phyloP scores from a whole-genome alignment of 768 basidiomycete species.

The Atractiella rhizophila region DNA sequence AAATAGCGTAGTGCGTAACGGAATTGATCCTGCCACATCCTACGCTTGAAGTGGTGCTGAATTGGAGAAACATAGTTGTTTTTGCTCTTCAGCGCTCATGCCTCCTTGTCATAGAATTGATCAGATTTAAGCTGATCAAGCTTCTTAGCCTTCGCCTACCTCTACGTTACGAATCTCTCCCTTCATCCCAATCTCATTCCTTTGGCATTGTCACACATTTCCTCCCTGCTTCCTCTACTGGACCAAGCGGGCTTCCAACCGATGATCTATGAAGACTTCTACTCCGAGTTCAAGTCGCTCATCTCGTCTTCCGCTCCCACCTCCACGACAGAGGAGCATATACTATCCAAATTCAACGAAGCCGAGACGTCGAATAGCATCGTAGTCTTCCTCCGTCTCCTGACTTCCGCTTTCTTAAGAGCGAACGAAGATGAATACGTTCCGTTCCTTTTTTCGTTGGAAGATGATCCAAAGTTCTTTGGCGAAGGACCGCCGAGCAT shows the following conservation, averaged over 20 bases:
- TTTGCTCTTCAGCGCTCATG: no score
- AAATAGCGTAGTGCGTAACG: no score
- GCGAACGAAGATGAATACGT: constrained; percentile 35
- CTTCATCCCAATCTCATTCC: constrained; percentile 11
- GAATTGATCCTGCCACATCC: neutral
- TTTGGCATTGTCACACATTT: constrained; percentile 30
- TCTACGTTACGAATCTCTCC: constrained; percentile 49
- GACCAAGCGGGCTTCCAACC: constrained; percentile 6
- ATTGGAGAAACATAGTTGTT: no score
- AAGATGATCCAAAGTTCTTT: constrained; percentile 20
- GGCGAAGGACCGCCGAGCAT: constrained; percentile 30
- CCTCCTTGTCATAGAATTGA: no score
- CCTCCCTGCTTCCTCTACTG: constrained; percentile 24
- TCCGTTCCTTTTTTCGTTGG: constrained; percentile 52
- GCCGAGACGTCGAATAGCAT: constrained; percentile 25
- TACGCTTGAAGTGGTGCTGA: no score
- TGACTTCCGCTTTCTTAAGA: constrained; percentile 63
- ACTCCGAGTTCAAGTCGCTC: constrained; percentile 29
- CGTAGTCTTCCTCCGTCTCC: constrained; percentile 51
- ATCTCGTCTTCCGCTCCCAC: constrained; percentile 24
- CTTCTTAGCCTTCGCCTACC: constrained; percentile 45
- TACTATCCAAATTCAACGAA: constrained; percentile 34
- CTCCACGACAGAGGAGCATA: constrained; percentile 21
- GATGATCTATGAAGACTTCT: constrained; percentile 31
- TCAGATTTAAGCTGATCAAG: no score